Conservation (phyloP, 176 grass and related monocot genomes). For the Olyra latifolia region DNA sequence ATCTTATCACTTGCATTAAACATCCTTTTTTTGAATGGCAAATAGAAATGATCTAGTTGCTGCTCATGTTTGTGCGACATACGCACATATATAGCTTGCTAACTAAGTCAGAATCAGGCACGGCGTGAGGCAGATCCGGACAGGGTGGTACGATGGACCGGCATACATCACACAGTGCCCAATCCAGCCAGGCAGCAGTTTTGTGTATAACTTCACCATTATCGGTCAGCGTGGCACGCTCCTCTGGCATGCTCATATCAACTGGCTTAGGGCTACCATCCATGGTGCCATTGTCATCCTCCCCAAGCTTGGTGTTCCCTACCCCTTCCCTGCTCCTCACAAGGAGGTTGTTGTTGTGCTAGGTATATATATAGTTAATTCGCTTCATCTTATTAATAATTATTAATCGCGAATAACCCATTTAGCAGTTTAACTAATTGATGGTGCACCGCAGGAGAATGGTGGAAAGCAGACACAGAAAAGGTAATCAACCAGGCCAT, state of each 20-base stretch:
- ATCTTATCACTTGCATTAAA: background rate
- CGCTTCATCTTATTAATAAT: background rate
- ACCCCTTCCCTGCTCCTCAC: conserved; percentile 49
- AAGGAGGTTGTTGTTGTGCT: conserved; percentile 43
- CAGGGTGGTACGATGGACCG: conserved; percentile 57
- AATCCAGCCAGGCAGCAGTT: conserved; percentile 50
- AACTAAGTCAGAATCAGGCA: conserved; percentile 34
- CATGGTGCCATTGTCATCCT: conserved; percentile 63
- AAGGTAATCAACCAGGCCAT: conserved; percentile 51
- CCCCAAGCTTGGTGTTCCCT: conserved; percentile 50
- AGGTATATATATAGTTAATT: conserved; percentile 33
- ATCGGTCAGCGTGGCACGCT: conserved; percentile 55
- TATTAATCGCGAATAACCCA: background rate
- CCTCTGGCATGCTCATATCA: conserved; percentile 57
- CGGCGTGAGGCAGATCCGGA: conserved; percentile 44
- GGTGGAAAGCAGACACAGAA: conserved; percentile 64
- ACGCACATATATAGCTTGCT: background rate
- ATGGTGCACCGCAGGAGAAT: conserved; percentile 44
- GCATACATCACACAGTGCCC: conserved; percentile 66
- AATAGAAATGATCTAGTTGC: background rate
- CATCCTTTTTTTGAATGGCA: background rate
- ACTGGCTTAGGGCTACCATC: conserved; percentile 50
- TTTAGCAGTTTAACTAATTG: background rate
- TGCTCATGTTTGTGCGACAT: background rate
- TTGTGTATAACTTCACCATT: conserved; percentile 60